Evolutionary conservation across 495 filamentous ascomycete genomes (phyloP), one percentile per base, ranked within the genome.

Genomic region (Talaromyces adpressus): DNA sequence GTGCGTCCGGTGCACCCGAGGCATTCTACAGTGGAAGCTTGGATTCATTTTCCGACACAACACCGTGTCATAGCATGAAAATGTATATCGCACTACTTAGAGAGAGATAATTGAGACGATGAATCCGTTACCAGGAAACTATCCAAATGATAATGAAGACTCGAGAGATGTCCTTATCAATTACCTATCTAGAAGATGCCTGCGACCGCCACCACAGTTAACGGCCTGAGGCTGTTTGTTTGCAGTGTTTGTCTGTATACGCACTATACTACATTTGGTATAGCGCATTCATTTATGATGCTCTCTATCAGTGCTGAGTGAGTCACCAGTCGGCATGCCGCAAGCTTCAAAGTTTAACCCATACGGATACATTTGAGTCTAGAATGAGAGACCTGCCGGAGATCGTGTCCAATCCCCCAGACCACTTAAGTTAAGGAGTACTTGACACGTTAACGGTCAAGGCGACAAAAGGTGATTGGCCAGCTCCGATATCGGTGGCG

Each of bases 401-500:
- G 34, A 39, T 39, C 34, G 11, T 39, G 12, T 12, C 9, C 9
- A 12, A 39, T 39, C 34, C 34, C 34, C 34, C 34, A 39, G 34
- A 39, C 34, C 34, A 39, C 34, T 11, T 41, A 41, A 41, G 12
- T 16, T 41, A 41, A n/a, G n/a, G n/a, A n/a, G 2, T 41, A 1
- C 1, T 41, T 8, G 20, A 18, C 18, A 18, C 1, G 41, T n/a
- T 18, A 3, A 47, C 18, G 4, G 14, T n/a, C 4, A 47, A 5
- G 41, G 41, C 14, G 6, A 18, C n/a, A 18, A 49, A 18, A 49
- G n/a, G 18, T 49, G 45, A 49, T 49, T 49, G 45, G 45, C 45
- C 45, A 49, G 45, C 45, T 49, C 45, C 45, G 52, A 56, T 56
- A 56, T 56, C 52, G 52, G 52, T 49, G 45, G 45, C 45, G n/a